Evolutionary conservation across 164 flowering plant genomes (phyloP), one percentile per base, ranked within the genome.

Genomic region (Magnolia changhungtana): DNA sequence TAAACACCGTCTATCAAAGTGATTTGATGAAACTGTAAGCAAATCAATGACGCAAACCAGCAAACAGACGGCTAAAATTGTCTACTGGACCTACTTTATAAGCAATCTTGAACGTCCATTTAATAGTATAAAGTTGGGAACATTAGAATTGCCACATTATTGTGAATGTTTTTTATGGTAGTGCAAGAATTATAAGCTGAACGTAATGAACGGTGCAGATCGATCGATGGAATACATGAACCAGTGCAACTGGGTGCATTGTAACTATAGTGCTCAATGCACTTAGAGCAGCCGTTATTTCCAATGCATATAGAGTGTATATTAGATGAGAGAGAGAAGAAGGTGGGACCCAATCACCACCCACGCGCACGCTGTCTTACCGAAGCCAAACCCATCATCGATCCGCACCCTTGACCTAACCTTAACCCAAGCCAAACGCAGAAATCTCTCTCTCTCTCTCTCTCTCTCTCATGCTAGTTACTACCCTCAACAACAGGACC

Each of bases 301-400:
- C 45, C 45, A 37, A 37, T 37, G 45, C 45, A 3, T 37, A 55
- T 11, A 16, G 3, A 55, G 61, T 11, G 18, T 3, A 14, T 55
- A 2, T 55, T 29, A 68, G n/a, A n/a, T 29, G 71, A 31, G 71
- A 68, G 50, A 16, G 79, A 78, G 63, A 75, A 51, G 76, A 10
- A 58, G 20, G 78, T 2, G 81, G 92, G 95, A 13, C 80, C 92
- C 89, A 85, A 67, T 72, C 88, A 89, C 93, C 89, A 90, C 90
- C 92, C 90, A 83, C 86, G 83, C 87, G 89, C 92, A 88, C 87
- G 92, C 91, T 85, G 86, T 87, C 91, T 82, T 79, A 82, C 84
- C 83, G 83, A 82, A 86, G 81, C 79, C 66, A 66, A 67, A 80
- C 84, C 88, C 87, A 79, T 85, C 81, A 78, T 78, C 81, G 65